These are phyloP conservation scores for Pelargonium fulgidum DNA, from an alignment of 441 rosid genomes.

Conservation along the genomic window DNA sequence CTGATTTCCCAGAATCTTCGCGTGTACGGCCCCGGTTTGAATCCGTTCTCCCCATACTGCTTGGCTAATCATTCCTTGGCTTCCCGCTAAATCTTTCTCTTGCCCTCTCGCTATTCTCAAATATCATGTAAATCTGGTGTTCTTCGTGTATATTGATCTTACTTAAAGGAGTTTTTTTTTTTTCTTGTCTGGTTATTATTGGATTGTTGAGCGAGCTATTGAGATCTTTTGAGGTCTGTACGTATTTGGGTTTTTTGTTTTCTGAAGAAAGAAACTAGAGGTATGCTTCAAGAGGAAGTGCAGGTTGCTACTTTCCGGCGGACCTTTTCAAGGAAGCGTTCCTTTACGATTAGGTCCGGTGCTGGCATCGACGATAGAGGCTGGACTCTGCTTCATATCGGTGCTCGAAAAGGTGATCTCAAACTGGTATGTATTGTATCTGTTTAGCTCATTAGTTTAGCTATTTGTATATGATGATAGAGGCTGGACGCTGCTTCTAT, in stretches of 20 bases:
- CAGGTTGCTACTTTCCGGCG: constrained; percentile 39
- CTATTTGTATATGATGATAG: not conserved
- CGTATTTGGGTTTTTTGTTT: not conserved
- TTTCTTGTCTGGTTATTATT: not conserved
- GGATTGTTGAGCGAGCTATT: not conserved
- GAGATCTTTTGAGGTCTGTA: not conserved
- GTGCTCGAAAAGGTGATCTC: constrained; percentile 75
- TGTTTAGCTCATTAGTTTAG: not conserved
- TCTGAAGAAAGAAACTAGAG: constrained; percentile 12
- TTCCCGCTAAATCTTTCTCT: constrained; percentile 39
- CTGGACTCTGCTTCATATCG: constrained; percentile 75
- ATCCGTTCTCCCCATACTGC: constrained; percentile 82
- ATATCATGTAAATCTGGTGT: constrained; percentile 26
- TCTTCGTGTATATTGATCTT: constrained; percentile 7
- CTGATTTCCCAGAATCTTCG: constrained; percentile 47
- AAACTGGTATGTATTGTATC: constrained; percentile 32
- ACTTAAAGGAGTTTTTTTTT: not conserved
- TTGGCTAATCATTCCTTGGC: constrained; percentile 57
- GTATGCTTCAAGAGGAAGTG: constrained; percentile 38
- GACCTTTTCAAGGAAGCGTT: constrained; percentile 46
- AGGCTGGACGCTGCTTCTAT: no score
- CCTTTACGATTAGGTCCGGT: constrained; percentile 30
- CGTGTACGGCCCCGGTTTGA: constrained; percentile 75
- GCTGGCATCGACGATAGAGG: constrained; percentile 71
- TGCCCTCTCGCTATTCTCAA: not conserved